Evolutionary conservation across 2,329 filamentous ascomycete species (phyloP), one percentile per base, ranked within the genome.

Genomic region (Phaeosphaeriaceae sp.): DNA sequence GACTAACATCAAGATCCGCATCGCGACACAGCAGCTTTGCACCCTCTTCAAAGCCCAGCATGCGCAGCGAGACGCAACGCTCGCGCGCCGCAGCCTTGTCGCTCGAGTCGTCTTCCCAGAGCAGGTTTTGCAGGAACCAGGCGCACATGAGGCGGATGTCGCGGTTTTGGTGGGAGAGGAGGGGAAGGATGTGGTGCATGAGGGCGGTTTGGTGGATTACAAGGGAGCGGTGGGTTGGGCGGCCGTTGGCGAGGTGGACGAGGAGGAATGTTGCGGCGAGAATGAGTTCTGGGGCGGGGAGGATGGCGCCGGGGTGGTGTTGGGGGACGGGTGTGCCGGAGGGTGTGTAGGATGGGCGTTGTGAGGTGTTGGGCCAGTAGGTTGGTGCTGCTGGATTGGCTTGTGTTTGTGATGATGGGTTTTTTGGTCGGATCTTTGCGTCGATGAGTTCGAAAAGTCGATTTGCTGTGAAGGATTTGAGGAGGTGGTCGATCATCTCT

Each of bases 41-140:
- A 60, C 85, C 87, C 26, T 82, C 79, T 44, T 87, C 77, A 56
- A 92, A 88, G 0, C 91, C 91, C 20, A 94, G 73, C 44, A 83
- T 83, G 67, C 85, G 83, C 36, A 99, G 78, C 67, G 89, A 86
- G 11, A 76, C 70, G 0, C 87, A 87, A 43, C 94, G 82, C 61
- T 87, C 81, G 23, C 82, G 78, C 54, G 88, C 90, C 8, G 83
- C 83, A 17, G 80, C 76, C 16, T 79, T 77, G 60, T 96, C 92
- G 23, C 74, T 80, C 6, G 83, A 80, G 62, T 93, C 87, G 54
- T 97, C 92, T 54, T 87, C 81, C 80, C 88, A 95, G 0, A 90
- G 89, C 35, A 99, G 81, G 68, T 97, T 97, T 68, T 87, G 89
- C 36, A 95, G 81, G 35, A 96, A 80, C 82, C 92, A 93, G 57